Evolutionary conservation across 2,329 filamentous ascomycete species (phyloP), one percentile per base, ranked within the genome.

Genomic region (Huntiella omanensis): DNA sequence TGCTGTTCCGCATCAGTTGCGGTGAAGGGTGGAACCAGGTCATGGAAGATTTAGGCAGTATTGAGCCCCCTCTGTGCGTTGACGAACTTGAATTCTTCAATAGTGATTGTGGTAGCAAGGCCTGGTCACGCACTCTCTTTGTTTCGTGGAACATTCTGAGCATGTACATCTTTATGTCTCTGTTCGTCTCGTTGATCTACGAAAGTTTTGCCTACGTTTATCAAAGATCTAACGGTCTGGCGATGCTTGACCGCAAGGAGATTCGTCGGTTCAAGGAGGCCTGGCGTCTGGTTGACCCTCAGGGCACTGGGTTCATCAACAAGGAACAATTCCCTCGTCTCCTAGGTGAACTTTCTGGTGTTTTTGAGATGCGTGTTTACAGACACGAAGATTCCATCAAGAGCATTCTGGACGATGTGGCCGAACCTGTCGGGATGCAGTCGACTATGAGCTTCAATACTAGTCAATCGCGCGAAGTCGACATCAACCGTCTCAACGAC

Each of bases 171-270:
- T 98, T 98, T 57, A 88, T 96, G 58, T 95, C 88, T 57, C 66
- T 98, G 58, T 98, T 98, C 61, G 88, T 98, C 49, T 98, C 91
- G 42, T 77, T 98, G 59, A 98, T 98, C 54, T 98, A 92, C 64
- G 91, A 98, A 66, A 96, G 87, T 63, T 98, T 98, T 70, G 94
- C 86, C 60, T 98, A 98, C 57, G 91, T 98, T 52, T 98, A 96
- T 60, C 92, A 98, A 64, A 77, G 86, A 52, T 95, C 88, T 50
- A 94, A 83, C 56, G 85, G 86, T n/a, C 71, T 95, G 54, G 85
- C 83, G 4, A 80, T 83, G 51, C 80, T 98, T 55, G 92, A 85
- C 55, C 75, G 91, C 53, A 86, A 95, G 55, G 91, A 98, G 60
- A 86, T 96, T 53, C 79, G 91, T 40, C 80, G 88, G 4, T 98